Conservation (phyloP, 2,329 filamentous ascomycete genomes). For the Tolypocladium paradoxum region DNA sequence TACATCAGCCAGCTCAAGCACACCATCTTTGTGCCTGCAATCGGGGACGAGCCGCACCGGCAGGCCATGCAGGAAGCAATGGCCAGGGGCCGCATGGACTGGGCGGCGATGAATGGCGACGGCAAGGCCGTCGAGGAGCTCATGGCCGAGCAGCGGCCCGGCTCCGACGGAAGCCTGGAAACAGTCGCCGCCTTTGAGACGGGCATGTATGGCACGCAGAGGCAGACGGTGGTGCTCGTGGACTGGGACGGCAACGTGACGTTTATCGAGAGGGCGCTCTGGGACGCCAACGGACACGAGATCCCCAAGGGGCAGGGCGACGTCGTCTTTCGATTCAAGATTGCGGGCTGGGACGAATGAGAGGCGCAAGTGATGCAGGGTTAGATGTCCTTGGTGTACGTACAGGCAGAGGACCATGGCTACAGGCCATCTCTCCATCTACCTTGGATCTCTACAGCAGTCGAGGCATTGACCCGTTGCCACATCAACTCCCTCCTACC, state of each 20-base stretch:
- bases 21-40: slow-evolving; percentile 50
- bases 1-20: slow-evolving; percentile 43
- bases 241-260: slow-evolving; percentile 53
- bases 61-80: slow-evolving; percentile 32
- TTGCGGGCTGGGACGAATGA: slow-evolving; percentile 38
- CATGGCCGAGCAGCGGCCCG: slow-evolving; percentile 26
- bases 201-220: slow-evolving; percentile 54
- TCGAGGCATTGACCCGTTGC: not conserved
- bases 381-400: not conserved
- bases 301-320: slow-evolving; percentile 45
- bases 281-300: slow-evolving; percentile 44
- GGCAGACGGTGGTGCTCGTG: slow-evolving; percentile 51
- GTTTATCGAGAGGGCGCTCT: slow-evolving; percentile 49
- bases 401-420: not conserved
- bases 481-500: not conserved
- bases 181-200: slow-evolving; percentile 36
- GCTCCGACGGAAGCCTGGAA: slow-evolving; percentile 15
- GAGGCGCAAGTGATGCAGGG: not conserved
- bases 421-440: too few relatives aligned
- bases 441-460: not conserved
- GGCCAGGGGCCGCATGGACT: slow-evolving; percentile 24
- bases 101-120: slow-evolving; percentile 24
- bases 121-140: slow-evolving; percentile 24
- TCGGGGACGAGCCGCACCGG: slow-evolving; percentile 38
- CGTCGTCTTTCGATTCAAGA: slow-evolving; percentile 41